phyloP scores from a whole-genome alignment of 495 filamentous ascomycete species.

The Penicillium turbatum region DNA sequence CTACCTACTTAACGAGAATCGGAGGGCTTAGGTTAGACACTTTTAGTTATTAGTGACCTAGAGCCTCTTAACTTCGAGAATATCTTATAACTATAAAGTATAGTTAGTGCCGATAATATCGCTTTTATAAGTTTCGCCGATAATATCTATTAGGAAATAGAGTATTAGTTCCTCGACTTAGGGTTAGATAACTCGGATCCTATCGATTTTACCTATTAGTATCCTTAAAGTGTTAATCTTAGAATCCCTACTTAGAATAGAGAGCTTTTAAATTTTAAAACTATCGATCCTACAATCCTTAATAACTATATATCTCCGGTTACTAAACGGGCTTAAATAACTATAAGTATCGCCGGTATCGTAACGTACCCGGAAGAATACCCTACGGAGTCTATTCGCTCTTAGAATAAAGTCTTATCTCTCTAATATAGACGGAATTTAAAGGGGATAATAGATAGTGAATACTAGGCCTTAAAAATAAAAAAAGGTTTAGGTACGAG shows the following conservation, averaged over 20 bases:
- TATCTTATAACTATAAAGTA: not conserved
- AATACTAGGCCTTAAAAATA: not conserved
- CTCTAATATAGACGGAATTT: not conserved
- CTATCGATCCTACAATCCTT: not conserved
- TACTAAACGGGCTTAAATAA: not conserved
- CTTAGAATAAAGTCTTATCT: not conserved
- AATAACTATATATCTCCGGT: not conserved
- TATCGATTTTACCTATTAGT: not conserved
- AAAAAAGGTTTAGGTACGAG: not conserved
- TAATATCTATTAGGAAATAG: not conserved
- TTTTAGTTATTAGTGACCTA: not conserved
- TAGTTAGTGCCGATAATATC: not conserved
- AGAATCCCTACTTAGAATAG: not conserved
- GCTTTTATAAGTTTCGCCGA: not conserved
- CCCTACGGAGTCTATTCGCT: not conserved
- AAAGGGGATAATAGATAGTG: not conserved
- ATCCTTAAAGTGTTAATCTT: not conserved
- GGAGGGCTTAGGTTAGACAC: not conserved
- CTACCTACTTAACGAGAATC: not conserved
- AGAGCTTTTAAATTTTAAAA: not conserved
- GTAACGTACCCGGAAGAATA: not conserved
- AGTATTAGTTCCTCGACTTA: not conserved
- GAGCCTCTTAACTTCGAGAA: not conserved
- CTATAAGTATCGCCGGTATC: not conserved
- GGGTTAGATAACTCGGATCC: not conserved